Evolutionary conservation across 768 basidiomycete genomes (phyloP), one percentile per base, ranked within the genome.

Genomic region (Agrocybe pediades): DNA sequence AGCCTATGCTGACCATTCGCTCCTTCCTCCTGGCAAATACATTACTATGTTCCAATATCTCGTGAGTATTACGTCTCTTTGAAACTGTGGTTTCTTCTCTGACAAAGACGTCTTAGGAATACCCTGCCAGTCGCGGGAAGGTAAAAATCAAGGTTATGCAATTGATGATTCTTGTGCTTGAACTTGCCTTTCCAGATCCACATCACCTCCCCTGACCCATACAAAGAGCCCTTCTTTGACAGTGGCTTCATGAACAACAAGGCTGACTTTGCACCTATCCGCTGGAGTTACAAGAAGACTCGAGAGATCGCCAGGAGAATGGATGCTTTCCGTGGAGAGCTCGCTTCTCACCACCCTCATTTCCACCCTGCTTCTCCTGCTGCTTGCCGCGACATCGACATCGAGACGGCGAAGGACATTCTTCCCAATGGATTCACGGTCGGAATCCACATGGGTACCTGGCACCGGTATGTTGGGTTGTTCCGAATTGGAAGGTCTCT

Each of bases 191-290:
- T 19, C 11, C 17, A 84, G 82, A 87, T 87, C 62, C 86, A 87
- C 65, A 82, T 87, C 65, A 62, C 70, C 42, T 84, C 82, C 19
- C 54, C 77, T 41, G 83, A 75, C 72, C 86, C 86, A 4, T 88
- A 86, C 70, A 68, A 71, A 59, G 82, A 81, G 58, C 85, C 87
- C 3, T 73, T 66, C 70, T 87, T 87, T 62, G 87, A 88, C 71
- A 80, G 78, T 54, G 87, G 87, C n/a, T 87, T 88, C 80, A 84
- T 88, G 86, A 87, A 86, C 73, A 66, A 87, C 74, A 86, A 86
- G 74, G 86, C 86, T 24, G 87, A 88, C 72, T 86, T 87, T 61
- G 85, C 85, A 20, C 87, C 87, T 13, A 83, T 87, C 59, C 82
- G 85, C 29, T 88, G 87, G 87, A 83, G 83, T 65, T 88, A 88